Conservation (phyloP, 2,329 filamentous ascomycete species). For the Cercospora sp. region DNA sequence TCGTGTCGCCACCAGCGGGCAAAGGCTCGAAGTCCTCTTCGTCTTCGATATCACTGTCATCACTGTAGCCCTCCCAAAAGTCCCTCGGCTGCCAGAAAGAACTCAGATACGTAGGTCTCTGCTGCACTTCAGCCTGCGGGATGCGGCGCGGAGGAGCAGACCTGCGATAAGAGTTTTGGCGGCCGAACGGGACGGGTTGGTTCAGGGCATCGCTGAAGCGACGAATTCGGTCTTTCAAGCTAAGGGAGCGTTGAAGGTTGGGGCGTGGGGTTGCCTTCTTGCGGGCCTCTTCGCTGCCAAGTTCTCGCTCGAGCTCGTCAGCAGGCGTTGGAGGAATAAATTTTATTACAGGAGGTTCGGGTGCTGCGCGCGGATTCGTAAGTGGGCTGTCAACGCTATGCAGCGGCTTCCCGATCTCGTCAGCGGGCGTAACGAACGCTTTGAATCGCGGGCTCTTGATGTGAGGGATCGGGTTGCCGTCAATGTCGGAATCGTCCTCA, state of each 20-base stretch:
- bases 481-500: constrained; percentile 12
- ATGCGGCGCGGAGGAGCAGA: constrained; percentile 28
- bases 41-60: constrained; percentile 40
- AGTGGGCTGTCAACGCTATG: constrained; percentile 56
- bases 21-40: constrained; percentile 40
- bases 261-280: constrained; percentile 7
- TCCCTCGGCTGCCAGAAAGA: constrained; percentile 64
- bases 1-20: constrained; percentile 50
- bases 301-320: constrained; percentile 48
- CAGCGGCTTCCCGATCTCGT: constrained; percentile 18
- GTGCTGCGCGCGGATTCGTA: constrained; percentile 59
- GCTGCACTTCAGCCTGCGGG: constrained; percentile 12
- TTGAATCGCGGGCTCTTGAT: constrained; percentile 21
- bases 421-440: constrained; percentile 23
- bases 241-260: constrained; percentile 38
- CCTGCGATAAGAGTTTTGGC: constrained; percentile 26
- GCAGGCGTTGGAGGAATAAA: constrained; percentile 57
- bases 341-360: constrained; percentile 57
- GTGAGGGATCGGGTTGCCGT: constrained; percentile 2
- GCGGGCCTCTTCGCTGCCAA: constrained; percentile 23
- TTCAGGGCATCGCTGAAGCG: constrained; percentile 50
- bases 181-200: constrained; percentile 42
- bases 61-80: constrained; percentile 61
- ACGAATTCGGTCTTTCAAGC: constrained; percentile 47
- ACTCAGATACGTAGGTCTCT: constrained; percentile 47